Evolutionary conservation across 352 stramenopile genomes (phyloP), one percentile per base, ranked within the genome.

Genomic region (Pythium coloratum): DNA sequence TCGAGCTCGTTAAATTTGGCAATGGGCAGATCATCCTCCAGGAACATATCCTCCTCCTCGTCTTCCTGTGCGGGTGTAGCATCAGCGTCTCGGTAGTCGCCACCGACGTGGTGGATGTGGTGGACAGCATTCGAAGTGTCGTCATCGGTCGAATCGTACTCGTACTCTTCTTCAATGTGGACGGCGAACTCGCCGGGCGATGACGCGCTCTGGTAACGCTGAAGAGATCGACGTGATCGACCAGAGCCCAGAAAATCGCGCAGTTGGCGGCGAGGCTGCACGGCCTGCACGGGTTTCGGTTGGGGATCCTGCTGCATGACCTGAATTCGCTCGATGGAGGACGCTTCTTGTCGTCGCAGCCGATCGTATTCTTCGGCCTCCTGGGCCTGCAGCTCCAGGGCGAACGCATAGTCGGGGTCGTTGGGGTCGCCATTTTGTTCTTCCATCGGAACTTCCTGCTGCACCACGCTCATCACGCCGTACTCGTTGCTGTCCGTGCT

Each of bases 291-390:
- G 32, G 51, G 20, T 55, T 69, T 63, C 20, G 44, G 12, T 40
- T 46, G 77, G 44, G 83, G 67, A 40, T 84, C 80, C 66, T 88
- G 78, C 2, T 76, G 76, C 34, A 91, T 78, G 33, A 89, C 66
- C 34, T 78, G 75, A 20, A 91, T 77, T 6, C 82, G 77, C 63
- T 91, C 82, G 64, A 88, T 88, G 3, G 82, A 89, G 7, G 82
- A 84, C 6, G 80, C 82, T 50, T 91, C 76, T 46, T 91, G 82
- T 26, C 82, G 82, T 26, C 82, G 76, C 59, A 91, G 72, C 30
- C 82, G 80, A 67, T 91, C 81, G 69, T 91, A 91, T 56, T 91
- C 78, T 62, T 91, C 82, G 20, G 82, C 82, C 42, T 91, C 82
- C 33, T 91, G 82, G 0, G 82, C 81, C 59, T 91, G 82, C 33